A percentile compares a stretch with the other conserved stretches of the same genome.
phyloP scores from a whole-genome alignment of 495 filamentous ascomycete species.

The Hyaloscypha hepaticicola region DNA sequence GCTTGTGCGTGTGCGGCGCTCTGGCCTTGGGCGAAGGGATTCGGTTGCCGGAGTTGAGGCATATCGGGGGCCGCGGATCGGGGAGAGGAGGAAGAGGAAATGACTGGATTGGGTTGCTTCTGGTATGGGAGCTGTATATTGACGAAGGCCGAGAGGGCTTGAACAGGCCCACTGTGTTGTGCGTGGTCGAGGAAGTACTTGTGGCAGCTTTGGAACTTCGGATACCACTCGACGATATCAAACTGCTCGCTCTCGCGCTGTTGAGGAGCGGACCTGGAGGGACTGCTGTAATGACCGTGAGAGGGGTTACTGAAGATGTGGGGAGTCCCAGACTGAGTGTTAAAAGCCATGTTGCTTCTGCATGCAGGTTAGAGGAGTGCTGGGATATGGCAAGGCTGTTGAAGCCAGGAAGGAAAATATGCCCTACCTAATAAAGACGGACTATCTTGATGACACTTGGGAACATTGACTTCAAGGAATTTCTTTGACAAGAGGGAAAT shows the following conservation, averaged over 20 bases:
- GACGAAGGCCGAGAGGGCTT: conserved; percentile 87
- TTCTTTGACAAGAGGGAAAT: not conserved
- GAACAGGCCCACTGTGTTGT: conserved; percentile 77
- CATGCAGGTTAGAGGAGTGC: not conserved
- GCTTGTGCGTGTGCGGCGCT: conserved; percentile 33
- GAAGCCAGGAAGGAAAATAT: not conserved
- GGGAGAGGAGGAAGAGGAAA: conserved; percentile 20
- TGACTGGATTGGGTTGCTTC: conserved; percentile 39
- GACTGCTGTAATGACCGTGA: conserved; percentile 13
- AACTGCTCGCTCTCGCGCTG: conserved; percentile 39
- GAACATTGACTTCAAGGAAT: not conserved
- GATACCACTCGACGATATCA: conserved; percentile 93
- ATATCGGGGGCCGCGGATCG: conserved; percentile 30
- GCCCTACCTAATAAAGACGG: not conserved
- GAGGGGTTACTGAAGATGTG: not conserved
- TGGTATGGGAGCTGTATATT: conserved; percentile 81
- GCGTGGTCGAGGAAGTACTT: conserved; percentile 92
- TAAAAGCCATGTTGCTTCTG: conserved; percentile 23
- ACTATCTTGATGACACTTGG: not conserved
- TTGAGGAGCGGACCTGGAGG: conserved; percentile 7
- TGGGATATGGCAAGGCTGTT: not conserved
- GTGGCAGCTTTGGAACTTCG: conserved; percentile 87
- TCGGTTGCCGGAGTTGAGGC: conserved; percentile 32
- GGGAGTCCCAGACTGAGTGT: conserved; percentile 13
- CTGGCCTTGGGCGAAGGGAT: conserved; percentile 23